Evolutionary conservation across 2,329 filamentous ascomycete genomes (phyloP), one percentile per base, ranked within the genome.

Genomic region (Rhexocercosporidium sp.): DNA sequence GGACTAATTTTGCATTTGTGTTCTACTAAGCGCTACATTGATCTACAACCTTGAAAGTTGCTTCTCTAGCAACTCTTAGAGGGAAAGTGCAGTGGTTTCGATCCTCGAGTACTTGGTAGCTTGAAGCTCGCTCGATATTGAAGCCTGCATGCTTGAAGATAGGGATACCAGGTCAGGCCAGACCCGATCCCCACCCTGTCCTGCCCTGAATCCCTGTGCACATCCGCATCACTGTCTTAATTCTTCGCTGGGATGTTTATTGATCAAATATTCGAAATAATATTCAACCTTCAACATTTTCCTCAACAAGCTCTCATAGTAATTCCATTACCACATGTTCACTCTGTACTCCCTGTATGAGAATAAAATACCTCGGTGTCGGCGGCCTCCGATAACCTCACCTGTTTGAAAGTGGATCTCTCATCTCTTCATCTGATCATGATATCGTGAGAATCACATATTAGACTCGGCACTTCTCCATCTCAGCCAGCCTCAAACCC

Each of bases 401-500:
- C 11, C 22, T 29, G 14, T 53, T 6, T 6, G 25, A 54, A 34
- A 54, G 51, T 16, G 27, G 51, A 34, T 34, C 16, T 54, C 29
- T 54, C 29, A 34, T 27, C n/a, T 8, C 8, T 27, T 11, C 20
- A 12, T 25, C n/a, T 31, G 27, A 46, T 46, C 44, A n/a, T 46
- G 44, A n/a, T 44, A 44, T 44, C 18, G 12, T 44, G 39, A 44
- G n/a, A 46, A 8, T 3, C 3, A n/a, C 3, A 9, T 46, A n/a
- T 46, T 46, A 2, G 18, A n/a, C 18, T 53, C 46, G 46, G 46
- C 31, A 37, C 25, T 39, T 27, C 31, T 53, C 37, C 37, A 16
- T 3, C 22, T 62, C 60, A 62, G 60, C 60, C 60, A 53, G 60
- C 60, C 60, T 62, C 60, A 18, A 34, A 12, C 51, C 29, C 16